These are phyloP conservation scores for Dioscorea alata DNA, from an alignment of 106 monocot species.

Conservation along the genomic window DNA sequence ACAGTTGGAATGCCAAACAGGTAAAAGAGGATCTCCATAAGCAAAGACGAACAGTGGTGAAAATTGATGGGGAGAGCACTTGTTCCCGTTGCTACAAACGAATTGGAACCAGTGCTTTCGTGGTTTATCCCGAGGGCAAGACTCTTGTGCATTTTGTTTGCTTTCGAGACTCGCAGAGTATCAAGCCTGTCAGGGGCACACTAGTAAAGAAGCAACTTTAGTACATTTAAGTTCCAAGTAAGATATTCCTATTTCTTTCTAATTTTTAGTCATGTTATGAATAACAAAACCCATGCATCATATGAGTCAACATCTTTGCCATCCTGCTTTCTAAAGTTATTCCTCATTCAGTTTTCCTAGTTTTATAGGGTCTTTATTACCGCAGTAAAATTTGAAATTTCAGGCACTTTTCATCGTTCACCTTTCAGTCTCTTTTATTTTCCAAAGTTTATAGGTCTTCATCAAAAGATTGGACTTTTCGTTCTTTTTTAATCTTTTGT, in stretches of 20 bases:
- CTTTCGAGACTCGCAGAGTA: constrained; percentile 76
- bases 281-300: too few relatives aligned
- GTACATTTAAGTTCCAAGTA: background rate
- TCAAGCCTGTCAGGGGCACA: constrained; percentile 39
- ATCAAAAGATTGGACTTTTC: too few relatives aligned
- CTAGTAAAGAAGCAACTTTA: constrained; percentile 6
- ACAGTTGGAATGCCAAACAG: constrained; percentile 16
- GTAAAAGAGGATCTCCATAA: constrained; percentile 88
- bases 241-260: background rate
- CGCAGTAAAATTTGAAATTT: too few relatives aligned
- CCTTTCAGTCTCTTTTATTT: too few relatives aligned
- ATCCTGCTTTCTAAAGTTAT: too few relatives aligned
- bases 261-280: too few relatives aligned
- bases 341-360: too few relatives aligned
- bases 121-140: constrained; percentile 92
- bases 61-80: constrained; percentile 80
- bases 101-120: constrained; percentile 94
- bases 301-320: too few relatives aligned
- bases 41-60: constrained; percentile 50
- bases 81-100: constrained; percentile 89
- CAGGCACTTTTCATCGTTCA: too few relatives aligned
- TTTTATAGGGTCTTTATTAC: too few relatives aligned
- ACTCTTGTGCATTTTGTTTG: constrained; percentile 97
- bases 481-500: too few relatives aligned
- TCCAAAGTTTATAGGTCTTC: too few relatives aligned